Evolutionary conservation across 257 asterid genomes (phyloP).

Genomic region (Nyctanthes arbortristis): DNA sequence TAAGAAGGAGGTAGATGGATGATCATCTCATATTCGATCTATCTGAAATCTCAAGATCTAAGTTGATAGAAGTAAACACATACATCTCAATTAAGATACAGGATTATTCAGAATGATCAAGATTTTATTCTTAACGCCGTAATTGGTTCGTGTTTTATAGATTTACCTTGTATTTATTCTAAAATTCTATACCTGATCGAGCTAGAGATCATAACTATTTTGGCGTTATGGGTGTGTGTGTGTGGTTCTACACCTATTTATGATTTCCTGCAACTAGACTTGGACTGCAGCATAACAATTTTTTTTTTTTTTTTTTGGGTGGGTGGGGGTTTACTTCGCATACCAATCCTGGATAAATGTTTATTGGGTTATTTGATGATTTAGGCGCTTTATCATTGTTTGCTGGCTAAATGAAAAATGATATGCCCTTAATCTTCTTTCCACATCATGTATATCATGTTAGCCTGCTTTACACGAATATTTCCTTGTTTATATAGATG

Average conservation of each 20-base stretch:
- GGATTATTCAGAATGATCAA: not conserved
- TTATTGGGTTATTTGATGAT: not conserved
- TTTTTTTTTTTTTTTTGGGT: not conserved
- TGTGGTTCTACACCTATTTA: not conserved
- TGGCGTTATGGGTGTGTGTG: not conserved
- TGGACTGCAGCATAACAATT: not conserved
- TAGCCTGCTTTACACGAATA: not conserved
- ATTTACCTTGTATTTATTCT: not conserved
- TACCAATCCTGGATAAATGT: not conserved
- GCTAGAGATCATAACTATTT: not conserved
- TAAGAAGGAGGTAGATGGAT: not conserved
- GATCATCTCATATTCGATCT: not conserved
- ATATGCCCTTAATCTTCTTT: not conserved
- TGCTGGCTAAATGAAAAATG: not conserved
- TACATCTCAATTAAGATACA: not conserved
- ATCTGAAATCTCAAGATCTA: not conserved
- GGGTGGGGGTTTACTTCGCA: not conserved
- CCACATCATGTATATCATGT: not conserved
- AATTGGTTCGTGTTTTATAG: not conserved
- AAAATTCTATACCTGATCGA: not conserved
- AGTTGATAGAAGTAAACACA: too few relatives aligned
- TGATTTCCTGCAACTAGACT: not conserved
- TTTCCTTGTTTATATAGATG: not conserved
- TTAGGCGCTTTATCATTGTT: not conserved
- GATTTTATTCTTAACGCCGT: not conserved